Evolutionary conservation across 768 basidiomycete species (phyloP).

Genomic region (Lanmaoa rubissima): DNA sequence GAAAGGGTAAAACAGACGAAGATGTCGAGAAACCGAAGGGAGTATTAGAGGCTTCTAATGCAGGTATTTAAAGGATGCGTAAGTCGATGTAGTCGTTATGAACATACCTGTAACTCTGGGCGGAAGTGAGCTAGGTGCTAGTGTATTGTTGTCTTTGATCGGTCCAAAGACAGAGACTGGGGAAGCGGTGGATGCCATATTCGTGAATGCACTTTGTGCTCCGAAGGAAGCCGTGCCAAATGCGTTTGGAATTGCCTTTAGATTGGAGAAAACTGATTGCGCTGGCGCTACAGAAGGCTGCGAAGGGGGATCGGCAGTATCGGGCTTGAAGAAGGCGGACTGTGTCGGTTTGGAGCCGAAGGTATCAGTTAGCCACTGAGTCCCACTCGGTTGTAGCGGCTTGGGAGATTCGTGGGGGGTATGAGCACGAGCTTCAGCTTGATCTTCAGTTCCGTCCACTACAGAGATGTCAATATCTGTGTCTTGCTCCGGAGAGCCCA

Average conservation of each 20-base stretch:
- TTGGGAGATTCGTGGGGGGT: slow-evolving; percentile 1
- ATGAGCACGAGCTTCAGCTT: slow-evolving; percentile 2
- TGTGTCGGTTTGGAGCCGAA: slow-evolving; percentile 30
- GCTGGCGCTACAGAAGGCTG: slow-evolving; percentile 13
- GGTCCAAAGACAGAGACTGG: slow-evolving; percentile 9
- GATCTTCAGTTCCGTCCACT: slow-evolving; percentile 22
- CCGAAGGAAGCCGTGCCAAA: slow-evolving; percentile 32
- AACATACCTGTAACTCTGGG: slow-evolving; percentile 16
- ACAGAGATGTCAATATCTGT: slow-evolving; percentile 27
- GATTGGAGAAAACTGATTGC: slow-evolving; percentile 35
- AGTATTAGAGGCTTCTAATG: neutral
- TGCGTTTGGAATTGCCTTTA: slow-evolving; percentile 33
- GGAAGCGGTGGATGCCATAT: neutral
- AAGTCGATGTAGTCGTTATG: neutral
- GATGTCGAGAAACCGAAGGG: neutral
- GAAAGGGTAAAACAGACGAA: neutral
- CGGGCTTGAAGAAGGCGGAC: slow-evolving; percentile 18
- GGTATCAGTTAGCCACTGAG: slow-evolving; percentile 34
- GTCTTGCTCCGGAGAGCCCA: slow-evolving; percentile 25
- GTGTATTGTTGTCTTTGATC: neutral
- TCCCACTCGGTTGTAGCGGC: slow-evolving; percentile 27
- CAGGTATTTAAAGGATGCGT: neutral
- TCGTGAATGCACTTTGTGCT: slow-evolving; percentile 5
- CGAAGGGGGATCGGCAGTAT: slow-evolving; percentile 9
- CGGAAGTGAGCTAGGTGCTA: neutral